Conservation (phyloP, 225 moss, liverwort and hornwort genomes). For the Thuidium tamariscinum region DNA sequence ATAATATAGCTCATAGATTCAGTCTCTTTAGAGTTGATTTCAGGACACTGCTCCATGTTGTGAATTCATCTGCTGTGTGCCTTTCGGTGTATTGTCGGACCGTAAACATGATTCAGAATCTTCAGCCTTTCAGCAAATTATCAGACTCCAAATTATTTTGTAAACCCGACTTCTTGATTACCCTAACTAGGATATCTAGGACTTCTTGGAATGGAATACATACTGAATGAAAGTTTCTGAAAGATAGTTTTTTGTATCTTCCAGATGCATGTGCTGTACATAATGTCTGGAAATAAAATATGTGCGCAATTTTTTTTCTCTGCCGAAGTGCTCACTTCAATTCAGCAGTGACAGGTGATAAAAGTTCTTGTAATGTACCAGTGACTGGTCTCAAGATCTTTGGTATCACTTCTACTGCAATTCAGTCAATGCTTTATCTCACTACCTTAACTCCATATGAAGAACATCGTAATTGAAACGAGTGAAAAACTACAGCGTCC, state of each 20-base stretch:
- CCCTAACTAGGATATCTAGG: not conserved
- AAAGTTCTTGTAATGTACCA: not conserved
- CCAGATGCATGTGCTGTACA: not conserved
- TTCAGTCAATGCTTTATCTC: not conserved
- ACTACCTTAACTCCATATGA: not conserved
- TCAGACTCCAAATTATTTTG: not conserved
- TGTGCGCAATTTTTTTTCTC: not conserved
- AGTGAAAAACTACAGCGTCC: not conserved
- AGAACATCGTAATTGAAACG: not conserved
- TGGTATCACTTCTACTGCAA: not conserved
- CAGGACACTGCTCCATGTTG: not conserved
- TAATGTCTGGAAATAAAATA: not conserved
- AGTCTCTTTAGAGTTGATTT: not conserved
- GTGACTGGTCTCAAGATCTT: not conserved
- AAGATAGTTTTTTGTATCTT: not conserved
- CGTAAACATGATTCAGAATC: not conserved
- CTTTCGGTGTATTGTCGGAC: not conserved
- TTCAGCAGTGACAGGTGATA: not conserved
- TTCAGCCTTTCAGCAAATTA: not conserved
- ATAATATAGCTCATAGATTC: not conserved
- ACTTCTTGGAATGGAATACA: not conserved
- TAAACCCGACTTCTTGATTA: not conserved
- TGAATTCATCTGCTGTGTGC: not conserved
- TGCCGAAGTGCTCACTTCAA: not conserved
- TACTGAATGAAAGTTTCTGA: not conserved